Percentiles rank a stretch among this genome's conserved stretches.
Evolutionary conservation across 352 stramenopile species (phyloP).

Genomic region (Phytopythium sindhum): DNA sequence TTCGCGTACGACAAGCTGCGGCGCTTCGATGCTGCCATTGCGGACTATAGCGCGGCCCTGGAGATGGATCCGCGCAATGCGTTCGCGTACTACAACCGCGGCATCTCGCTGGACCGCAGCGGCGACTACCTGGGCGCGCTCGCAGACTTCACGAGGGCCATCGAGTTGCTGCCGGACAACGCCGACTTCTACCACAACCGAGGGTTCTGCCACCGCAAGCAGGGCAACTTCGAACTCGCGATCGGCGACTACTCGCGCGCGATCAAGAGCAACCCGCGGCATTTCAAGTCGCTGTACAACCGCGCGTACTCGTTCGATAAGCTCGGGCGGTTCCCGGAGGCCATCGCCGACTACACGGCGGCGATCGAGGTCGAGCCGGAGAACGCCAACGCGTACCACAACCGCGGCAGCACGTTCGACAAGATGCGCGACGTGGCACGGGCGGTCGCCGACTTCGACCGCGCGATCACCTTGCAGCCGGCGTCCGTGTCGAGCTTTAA

Average conservation of each 20-base stretch:
- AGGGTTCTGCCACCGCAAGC: slow-evolving; percentile 80
- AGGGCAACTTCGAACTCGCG: slow-evolving; percentile 72
- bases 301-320: slow-evolving; percentile 87
- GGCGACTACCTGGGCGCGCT: slow-evolving; percentile 83
- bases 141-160: slow-evolving; percentile 74
- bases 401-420: slow-evolving; percentile 77
- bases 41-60: slow-evolving; percentile 73
- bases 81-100: slow-evolving; percentile 81
- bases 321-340: slow-evolving; percentile 57
- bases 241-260: slow-evolving; percentile 78
- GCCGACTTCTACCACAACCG: slow-evolving; percentile 85
- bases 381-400: slow-evolving; percentile 84
- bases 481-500: slow-evolving; percentile 75
- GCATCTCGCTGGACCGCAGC: slow-evolving; percentile 80
- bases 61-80: slow-evolving; percentile 65
- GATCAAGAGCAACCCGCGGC: slow-evolving; percentile 57
- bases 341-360: slow-evolving; percentile 73
- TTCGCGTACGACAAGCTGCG: slow-evolving; percentile 85
- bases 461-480: slow-evolving; percentile 59
- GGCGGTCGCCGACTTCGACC: slow-evolving; percentile 6
- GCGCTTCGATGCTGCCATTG: slow-evolving; percentile 69
- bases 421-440: slow-evolving; percentile 53
- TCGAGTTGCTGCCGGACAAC: slow-evolving; percentile 69
- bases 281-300: slow-evolving; percentile 91
- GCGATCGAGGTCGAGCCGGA: slow-evolving; percentile 60